Evolutionary conservation across 805 yeast genomes (phyloP).

Genomic region (Yamadazyma akitaensis): DNA sequence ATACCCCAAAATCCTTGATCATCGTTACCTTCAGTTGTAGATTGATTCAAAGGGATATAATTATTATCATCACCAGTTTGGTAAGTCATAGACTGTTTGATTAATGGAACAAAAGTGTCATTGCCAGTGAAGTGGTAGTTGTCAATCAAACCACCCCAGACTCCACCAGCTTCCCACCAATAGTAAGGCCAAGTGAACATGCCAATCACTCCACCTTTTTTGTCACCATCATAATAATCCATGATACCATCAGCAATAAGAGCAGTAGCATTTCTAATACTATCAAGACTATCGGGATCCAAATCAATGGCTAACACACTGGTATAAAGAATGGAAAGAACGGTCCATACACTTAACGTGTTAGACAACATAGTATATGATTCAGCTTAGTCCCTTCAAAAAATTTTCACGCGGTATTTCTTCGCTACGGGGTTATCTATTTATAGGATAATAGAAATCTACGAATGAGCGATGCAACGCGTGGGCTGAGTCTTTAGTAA

Average conservation of each 20-base stretch:
- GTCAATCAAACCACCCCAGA: constrained; percentile 84
- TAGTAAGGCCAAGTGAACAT: constrained; percentile 88
- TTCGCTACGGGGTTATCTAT: background rate
- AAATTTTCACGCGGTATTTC: constrained; percentile 1
- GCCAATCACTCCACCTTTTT: constrained; percentile 76
- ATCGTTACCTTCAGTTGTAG: constrained; percentile 94
- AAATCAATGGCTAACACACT: constrained; percentile 4
- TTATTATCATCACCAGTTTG: constrained; percentile 68
- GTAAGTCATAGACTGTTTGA: constrained; percentile 60
- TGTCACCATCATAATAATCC: constrained; percentile 73
- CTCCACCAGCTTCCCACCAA: constrained; percentile 99
- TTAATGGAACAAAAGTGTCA: constrained; percentile 56
- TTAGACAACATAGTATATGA: background rate
- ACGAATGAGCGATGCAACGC: background rate
- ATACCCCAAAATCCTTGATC: constrained; percentile 98
- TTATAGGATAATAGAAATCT: background rate
- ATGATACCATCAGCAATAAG: constrained; percentile 67
- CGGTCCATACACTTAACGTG: background rate
- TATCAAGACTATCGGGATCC: constrained; percentile 29
- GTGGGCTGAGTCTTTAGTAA: background rate
- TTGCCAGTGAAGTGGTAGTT: constrained; percentile 70
- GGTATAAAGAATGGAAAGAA: background rate
- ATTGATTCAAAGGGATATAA: constrained; percentile 84
- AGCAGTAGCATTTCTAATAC: constrained; percentile 55
- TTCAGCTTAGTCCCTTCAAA: background rate